These are phyloP conservation scores for Metschnikowia cubensis DNA, from an alignment of 805 yeast species.

Conservation along the genomic window DNA sequence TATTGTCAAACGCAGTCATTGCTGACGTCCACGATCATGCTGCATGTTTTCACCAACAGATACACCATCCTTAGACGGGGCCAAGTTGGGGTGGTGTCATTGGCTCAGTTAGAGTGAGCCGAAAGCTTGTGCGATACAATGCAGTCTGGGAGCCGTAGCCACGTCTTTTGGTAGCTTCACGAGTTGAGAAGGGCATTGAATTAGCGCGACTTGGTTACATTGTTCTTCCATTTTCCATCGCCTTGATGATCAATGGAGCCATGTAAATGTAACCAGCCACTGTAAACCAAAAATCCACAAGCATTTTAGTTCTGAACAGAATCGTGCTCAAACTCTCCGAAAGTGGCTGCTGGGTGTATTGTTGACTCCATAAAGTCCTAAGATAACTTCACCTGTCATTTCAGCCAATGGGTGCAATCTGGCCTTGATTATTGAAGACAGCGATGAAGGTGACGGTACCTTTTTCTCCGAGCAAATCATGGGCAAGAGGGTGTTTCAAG, in stretches of 20 bases:
- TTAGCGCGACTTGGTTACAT: too few species aligned
- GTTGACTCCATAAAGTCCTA: slow-evolving; percentile 51
- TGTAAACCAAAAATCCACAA: slow-evolving; percentile 70
- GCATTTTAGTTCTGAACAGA: slow-evolving; percentile 69
- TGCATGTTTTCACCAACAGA: too few species aligned
- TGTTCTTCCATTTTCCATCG: slow-evolving; percentile 61
- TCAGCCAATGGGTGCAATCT: slow-evolving; percentile 49
- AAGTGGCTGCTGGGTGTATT: slow-evolving; percentile 49
- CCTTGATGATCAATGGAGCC: slow-evolving; percentile 68
- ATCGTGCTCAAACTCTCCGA: slow-evolving; percentile 58
- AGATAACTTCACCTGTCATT: slow-evolving; percentile 65
- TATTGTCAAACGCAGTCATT: too few species aligned
- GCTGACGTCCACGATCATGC: too few species aligned
- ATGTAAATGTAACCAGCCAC: slow-evolving; percentile 64
- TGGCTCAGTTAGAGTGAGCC: too few species aligned
- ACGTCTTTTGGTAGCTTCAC: too few species aligned
- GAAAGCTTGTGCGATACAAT: too few species aligned
- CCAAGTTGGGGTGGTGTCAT: too few species aligned
- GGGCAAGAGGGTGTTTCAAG: slow-evolving; percentile 29
- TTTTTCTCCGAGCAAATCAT: slow-evolving; percentile 37
- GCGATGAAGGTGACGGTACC: slow-evolving; percentile 51
- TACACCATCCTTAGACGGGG: too few species aligned
- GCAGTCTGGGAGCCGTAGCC: too few species aligned
- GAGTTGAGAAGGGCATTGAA: too few species aligned
- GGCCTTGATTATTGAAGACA: slow-evolving; percentile 46